These are phyloP conservation scores for Echeveria elegans DNA, from an alignment of 164 flowering plant species.

Conservation along the genomic window DNA sequence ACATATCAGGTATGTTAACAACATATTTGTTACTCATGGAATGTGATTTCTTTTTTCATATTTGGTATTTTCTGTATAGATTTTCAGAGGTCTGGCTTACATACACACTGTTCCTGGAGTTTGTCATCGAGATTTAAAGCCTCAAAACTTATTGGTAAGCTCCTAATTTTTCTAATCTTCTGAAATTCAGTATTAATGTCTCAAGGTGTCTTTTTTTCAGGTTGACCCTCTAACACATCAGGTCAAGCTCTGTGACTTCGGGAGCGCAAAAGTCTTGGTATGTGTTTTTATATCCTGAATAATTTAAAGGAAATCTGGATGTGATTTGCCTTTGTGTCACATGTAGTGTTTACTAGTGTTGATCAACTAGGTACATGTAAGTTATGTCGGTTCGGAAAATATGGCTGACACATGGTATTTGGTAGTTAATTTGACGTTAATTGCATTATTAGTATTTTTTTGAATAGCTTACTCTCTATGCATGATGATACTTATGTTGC, in stretches of 20 bases:
- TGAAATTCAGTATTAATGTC: neutral
- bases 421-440: neutral
- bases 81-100: constrained; percentile 86
- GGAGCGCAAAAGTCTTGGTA: constrained; percentile 81
- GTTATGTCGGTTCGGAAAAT: neutral
- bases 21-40: neutral
- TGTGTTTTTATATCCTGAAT: neutral
- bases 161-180: neutral
- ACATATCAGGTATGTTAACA: constrained; percentile 51
- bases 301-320: neutral
- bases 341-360: neutral
- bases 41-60: neutral
- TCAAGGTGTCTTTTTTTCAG: constrained; percentile 23
- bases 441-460: neutral
- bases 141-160: constrained; percentile 67
- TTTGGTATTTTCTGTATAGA: constrained; percentile 28
- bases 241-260: constrained; percentile 94
- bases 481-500: neutral
- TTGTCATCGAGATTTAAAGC: constrained; percentile 54
- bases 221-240: constrained; percentile 89
- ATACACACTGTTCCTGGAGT: constrained; percentile 42
- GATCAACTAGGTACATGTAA: neutral
- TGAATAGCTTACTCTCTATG: neutral
- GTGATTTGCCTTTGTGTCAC: neutral
- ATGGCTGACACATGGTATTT: neutral